phyloP scores from a whole-genome alignment of 805 yeast genomes.

The Candida michaelii region DNA sequence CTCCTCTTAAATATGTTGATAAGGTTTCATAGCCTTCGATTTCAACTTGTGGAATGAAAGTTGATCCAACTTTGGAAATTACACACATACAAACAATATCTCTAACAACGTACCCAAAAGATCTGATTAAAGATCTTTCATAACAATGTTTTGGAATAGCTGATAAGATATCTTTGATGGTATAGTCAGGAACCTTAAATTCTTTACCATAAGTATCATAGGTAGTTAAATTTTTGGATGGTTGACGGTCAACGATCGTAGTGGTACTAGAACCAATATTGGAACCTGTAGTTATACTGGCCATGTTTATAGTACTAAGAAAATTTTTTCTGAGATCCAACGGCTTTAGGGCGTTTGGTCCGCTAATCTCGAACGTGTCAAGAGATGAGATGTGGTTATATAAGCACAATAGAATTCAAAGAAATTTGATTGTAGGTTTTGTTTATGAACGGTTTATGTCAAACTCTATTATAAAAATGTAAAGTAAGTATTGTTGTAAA shows the following conservation, averaged over 20 bases:
- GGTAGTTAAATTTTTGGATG: conserved; percentile 23
- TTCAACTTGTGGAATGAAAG: conserved; percentile 42
- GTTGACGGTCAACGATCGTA: not conserved
- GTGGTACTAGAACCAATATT: not conserved
- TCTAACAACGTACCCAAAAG: conserved; percentile 52
- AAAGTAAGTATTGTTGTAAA: too few species aligned
- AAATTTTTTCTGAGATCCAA: conserved; percentile 1
- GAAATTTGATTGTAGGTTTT: too few species aligned
- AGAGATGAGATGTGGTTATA: not conserved
- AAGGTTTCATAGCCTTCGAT: conserved; percentile 17
- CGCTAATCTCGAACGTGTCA: not conserved
- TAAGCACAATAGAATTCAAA: too few species aligned
- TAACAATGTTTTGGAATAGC: conserved; percentile 65
- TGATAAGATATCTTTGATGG: conserved; percentile 55
- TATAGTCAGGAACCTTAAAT: conserved; percentile 61
- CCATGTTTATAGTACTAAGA: not conserved
- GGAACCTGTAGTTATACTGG: conserved; percentile 2
- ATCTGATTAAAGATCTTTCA: conserved; percentile 49
- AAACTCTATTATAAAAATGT: too few species aligned
- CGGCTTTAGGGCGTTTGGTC: not conserved
- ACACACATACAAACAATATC: conserved; percentile 47
- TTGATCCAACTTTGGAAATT: conserved; percentile 44
- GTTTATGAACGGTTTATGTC: too few species aligned
- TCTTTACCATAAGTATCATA: conserved; percentile 53
- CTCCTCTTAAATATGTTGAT: conserved; percentile 3